Conservation (phyloP, 495 filamentous ascomycete genomes). For the Penicillium steckii region DNA sequence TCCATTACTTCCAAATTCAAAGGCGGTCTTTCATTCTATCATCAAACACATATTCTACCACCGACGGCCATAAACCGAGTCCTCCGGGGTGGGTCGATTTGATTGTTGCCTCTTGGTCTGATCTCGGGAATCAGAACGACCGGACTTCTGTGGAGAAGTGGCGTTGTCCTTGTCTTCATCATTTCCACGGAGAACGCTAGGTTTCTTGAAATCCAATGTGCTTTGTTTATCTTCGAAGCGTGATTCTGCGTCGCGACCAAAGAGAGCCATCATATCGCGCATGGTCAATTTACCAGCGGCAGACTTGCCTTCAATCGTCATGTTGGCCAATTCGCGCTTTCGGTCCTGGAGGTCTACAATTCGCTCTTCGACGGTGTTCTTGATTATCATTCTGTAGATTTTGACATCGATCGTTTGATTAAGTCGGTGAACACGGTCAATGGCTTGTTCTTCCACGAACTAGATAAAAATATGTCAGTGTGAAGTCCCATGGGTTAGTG, state of each 20-base stretch:
- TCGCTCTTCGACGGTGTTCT: constrained; percentile 82
- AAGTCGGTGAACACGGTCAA: constrained; percentile 94
- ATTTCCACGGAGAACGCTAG: constrained; percentile 23
- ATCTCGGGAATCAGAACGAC: constrained; percentile 27
- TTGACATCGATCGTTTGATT: constrained; percentile 92
- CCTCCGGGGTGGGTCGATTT: constrained; percentile 28
- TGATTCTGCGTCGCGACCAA: constrained; percentile 72
- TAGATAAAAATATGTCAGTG: constrained; percentile 32
- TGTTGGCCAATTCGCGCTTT: constrained; percentile 82
- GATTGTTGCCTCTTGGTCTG: constrained; percentile 24
- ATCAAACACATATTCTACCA: constrained; percentile 33
- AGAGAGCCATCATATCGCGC: constrained; percentile 90
- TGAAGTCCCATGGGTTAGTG: neutral
- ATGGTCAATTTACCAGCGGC: constrained; percentile 79
- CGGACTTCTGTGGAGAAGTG: constrained; percentile 12
- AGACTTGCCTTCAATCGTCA: constrained; percentile 79
- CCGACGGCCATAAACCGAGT: constrained; percentile 46
- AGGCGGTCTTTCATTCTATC: no score
- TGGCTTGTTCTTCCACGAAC: constrained; percentile 98
- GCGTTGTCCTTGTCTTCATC: constrained; percentile 17
- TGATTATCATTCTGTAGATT: constrained; percentile 89
- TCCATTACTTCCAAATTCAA: neutral
- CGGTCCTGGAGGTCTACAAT: constrained; percentile 91
- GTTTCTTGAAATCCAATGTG: constrained; percentile 31
- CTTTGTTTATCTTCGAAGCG: constrained; percentile 34